These are phyloP conservation scores for Allantophomopsis cytisporea DNA, from an alignment of 2,329 filamentous ascomycete genomes.

Conservation along the genomic window DNA sequence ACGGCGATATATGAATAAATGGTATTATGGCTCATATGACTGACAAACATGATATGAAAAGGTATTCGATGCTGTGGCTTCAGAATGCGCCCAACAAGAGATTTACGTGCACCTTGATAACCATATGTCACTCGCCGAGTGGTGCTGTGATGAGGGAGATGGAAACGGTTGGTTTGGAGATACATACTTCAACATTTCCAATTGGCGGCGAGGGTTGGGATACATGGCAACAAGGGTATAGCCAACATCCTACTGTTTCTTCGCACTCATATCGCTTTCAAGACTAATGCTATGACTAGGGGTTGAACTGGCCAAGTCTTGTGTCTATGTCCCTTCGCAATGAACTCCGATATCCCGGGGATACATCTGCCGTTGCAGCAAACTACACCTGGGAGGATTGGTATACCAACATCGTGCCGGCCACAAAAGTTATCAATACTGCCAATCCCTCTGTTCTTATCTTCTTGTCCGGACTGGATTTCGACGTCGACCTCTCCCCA, in stretches of 20 bases:
- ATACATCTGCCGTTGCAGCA: conserved; percentile 3
- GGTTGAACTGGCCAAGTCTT: conserved; percentile 13
- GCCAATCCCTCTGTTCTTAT: conserved; percentile 29
- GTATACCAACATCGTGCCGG: conserved; percentile 27
- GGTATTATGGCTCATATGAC: too few relatives aligned
- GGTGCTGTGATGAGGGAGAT: conserved; percentile 39
- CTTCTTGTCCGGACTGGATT: conserved; percentile 32
- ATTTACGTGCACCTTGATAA: conserved; percentile 45
- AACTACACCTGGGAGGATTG: conserved; percentile 30
- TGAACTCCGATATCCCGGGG: conserved; percentile 20
- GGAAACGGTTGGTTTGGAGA: conserved; percentile 48
- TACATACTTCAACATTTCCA: conserved; percentile 36
- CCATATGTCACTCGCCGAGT: conserved; percentile 40
- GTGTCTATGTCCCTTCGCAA: conserved; percentile 22
- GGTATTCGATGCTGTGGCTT: conserved; percentile 46
- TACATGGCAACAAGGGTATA: conserved; percentile 45
- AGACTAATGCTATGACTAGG: conserved; percentile 3
- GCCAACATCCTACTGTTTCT: conserved; percentile 5
- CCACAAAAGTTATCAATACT: conserved; percentile 24
- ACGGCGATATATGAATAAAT: too few relatives aligned
- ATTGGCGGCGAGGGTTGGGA: conserved; percentile 42
- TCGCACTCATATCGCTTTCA: neutral
- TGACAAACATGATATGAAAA: neutral
- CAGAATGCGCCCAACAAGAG: conserved; percentile 35
- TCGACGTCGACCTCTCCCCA: conserved; percentile 24